Evolutionary conservation across 495 filamentous ascomycete genomes (phyloP).

Genomic region (Hypoxylon intermedium): DNA sequence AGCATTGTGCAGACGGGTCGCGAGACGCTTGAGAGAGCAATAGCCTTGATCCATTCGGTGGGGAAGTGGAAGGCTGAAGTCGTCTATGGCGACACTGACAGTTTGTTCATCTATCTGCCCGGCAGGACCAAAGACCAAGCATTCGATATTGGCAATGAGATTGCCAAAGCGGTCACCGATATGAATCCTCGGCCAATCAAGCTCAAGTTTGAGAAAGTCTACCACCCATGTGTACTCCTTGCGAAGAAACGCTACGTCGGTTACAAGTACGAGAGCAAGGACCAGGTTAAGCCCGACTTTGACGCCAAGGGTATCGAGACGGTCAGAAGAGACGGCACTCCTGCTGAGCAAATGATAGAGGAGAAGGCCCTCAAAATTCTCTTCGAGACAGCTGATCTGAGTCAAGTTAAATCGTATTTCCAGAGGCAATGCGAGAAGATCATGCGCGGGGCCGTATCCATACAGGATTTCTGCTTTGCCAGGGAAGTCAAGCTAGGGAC

Average conservation of each 20-base stretch:
- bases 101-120: conserved; percentile 89
- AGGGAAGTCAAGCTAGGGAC: conserved; percentile 89
- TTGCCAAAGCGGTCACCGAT: conserved; percentile 85
- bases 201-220: conserved; percentile 98
- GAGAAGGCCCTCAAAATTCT: conserved; percentile 86
- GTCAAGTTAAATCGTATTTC: conserved; percentile 89
- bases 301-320: conserved; percentile 99
- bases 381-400: conserved; percentile 88
- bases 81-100: conserved; percentile 98
- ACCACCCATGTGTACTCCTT: conserved; percentile 89
- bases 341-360: conserved; percentile 96
- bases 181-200: conserved; percentile 93
- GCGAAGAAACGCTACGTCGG: conserved; percentile 98
- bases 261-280: conserved; percentile 88
- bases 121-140: conserved; percentile 86
- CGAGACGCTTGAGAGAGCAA: conserved; percentile 93
- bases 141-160: conserved; percentile 91
- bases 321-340: conserved; percentile 90
- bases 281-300: conserved; percentile 85
- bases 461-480: conserved; percentile 96
- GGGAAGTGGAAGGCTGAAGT: conserved; percentile 91
- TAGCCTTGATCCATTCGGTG: conserved; percentile 88
- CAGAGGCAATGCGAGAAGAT: conserved; percentile 91
- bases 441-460: conserved; percentile 83
- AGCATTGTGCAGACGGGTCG: conserved; percentile 96